phyloP scores from a whole-genome alignment of 1,284 basidiomycete genomes.

The Rhodotorula sp. region DNA sequence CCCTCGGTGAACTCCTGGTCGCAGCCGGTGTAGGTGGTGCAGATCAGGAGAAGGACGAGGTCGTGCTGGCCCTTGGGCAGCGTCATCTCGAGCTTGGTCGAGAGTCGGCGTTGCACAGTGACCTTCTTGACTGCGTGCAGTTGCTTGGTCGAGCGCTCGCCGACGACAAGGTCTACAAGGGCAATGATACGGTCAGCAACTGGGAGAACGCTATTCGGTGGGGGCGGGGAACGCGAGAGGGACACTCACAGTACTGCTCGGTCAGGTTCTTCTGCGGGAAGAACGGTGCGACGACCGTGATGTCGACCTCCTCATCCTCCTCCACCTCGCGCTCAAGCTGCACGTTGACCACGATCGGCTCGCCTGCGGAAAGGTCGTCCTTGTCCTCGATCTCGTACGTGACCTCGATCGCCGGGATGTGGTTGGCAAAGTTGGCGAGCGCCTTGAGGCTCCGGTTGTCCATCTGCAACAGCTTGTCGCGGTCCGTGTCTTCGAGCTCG shows the following conservation, averaged over 20 bases:
- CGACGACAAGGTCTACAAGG: background rate
- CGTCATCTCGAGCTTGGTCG: conserved; percentile 83
- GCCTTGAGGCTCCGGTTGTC: conserved; percentile 77
- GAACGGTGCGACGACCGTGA: conserved; percentile 82
- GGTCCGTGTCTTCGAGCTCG: conserved; percentile 84
- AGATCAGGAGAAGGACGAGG: conserved; percentile 87
- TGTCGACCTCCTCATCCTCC: conserved; percentile 68
- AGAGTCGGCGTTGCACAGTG: conserved; percentile 74
- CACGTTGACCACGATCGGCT: conserved; percentile 78
- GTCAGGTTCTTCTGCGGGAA: conserved; percentile 82
- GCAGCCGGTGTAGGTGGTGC: conserved; percentile 77
- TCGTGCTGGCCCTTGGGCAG: conserved; percentile 76
- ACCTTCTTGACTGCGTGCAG: conserved; percentile 93
- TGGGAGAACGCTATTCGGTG: background rate
- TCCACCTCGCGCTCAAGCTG: conserved; percentile 78
- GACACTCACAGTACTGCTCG: conserved; percentile 87
- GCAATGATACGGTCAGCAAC: background rate
- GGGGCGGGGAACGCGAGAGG: too few species aligned
- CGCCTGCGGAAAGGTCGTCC: conserved; percentile 76
- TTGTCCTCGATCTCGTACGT: conserved; percentile 71
- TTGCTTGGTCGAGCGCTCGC: conserved; percentile 1
- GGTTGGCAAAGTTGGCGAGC: conserved; percentile 87
- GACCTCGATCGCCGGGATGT: conserved; percentile 64
- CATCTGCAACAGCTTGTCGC: conserved; percentile 81
- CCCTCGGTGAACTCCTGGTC: conserved; percentile 55